phyloP scores from a whole-genome alignment of 371 early-diverging fungal species.

The Phascolomyces articulosus region DNA sequence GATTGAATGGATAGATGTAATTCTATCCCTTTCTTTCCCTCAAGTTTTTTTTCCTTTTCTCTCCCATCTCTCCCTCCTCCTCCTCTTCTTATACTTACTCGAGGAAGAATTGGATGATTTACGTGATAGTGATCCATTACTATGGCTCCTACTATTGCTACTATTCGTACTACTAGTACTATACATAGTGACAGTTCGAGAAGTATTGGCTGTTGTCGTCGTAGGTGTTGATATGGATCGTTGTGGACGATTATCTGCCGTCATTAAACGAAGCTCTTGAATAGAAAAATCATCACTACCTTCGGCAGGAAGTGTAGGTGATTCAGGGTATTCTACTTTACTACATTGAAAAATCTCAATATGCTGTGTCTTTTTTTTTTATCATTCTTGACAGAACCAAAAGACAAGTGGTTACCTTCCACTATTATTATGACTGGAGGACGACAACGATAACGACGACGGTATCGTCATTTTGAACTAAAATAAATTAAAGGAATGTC shows the following conservation, averaged over 20 bases:
- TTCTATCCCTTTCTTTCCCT: no score
- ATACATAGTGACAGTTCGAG: neutral
- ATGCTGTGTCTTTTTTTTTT: no score
- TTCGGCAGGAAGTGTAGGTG: slow-evolving; percentile 22
- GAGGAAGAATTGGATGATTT: slow-evolving; percentile 11
- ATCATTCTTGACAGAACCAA: no score
- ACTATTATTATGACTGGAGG: no score
- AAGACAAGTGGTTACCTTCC: no score
- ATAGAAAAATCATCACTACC: neutral
- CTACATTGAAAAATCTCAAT: no score
- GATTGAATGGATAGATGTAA: no score
- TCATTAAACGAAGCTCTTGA: slow-evolving; percentile 1
- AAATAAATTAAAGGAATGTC: no score
- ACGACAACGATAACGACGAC: no score
- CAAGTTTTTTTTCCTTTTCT: neutral
- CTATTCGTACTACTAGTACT: slow-evolving; percentile 6
- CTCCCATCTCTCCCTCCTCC: neutral
- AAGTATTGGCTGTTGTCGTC: neutral
- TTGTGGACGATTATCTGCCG: neutral
- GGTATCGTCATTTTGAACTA: no score
- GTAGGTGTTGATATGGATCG: neutral
- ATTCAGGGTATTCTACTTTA: slow-evolving; percentile 13
- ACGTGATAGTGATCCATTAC: neutral
- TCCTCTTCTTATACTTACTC: neutral
- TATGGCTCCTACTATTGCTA: neutral